These are phyloP conservation scores for Populus davidiana DNA, from an alignment of 345 rosid genomes.

Conservation along the genomic window DNA sequence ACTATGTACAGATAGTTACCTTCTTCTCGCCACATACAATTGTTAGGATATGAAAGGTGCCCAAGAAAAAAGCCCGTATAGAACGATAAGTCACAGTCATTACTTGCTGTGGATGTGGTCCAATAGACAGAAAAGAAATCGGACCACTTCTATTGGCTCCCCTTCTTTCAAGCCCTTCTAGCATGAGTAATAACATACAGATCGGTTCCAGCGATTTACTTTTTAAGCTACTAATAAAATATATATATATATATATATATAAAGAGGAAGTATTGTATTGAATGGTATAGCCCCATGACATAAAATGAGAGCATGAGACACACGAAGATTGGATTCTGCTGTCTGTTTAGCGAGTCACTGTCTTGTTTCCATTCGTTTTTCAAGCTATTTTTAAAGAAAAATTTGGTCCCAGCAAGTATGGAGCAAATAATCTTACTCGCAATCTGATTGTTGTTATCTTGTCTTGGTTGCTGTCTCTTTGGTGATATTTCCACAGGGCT, in stretches of 20 bases:
- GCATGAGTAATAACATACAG: not conserved
- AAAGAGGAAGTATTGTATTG: not conserved
- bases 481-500: slow-evolving; percentile 6
- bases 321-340: not conserved
- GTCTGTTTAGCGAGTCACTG: not conserved
- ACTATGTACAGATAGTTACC: not conserved
- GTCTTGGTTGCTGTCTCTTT: not conserved
- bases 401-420: not conserved
- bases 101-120: slow-evolving; percentile 23
- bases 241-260: too few species aligned
- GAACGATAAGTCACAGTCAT: slow-evolving; percentile 1
- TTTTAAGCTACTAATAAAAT: too few species aligned
- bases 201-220: not conserved
- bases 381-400: slow-evolving; percentile 2
- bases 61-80: not conserved
- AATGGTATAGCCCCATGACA: not conserved
- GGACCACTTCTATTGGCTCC: slow-evolving; percentile 23
- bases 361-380: not conserved
- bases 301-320: not conserved
- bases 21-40: not conserved
- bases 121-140: not conserved
- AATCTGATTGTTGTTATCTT: not conserved
- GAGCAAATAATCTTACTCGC: not conserved
- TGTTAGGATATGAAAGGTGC: slow-evolving; percentile 2
- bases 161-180: not conserved